A percentile compares a stretch with the other conserved stretches of the same genome.
These are phyloP conservation scores for Apiospora rasikravindrae DNA, from an alignment of 2,329 filamentous ascomycete genomes.

Conservation along the genomic window DNA sequence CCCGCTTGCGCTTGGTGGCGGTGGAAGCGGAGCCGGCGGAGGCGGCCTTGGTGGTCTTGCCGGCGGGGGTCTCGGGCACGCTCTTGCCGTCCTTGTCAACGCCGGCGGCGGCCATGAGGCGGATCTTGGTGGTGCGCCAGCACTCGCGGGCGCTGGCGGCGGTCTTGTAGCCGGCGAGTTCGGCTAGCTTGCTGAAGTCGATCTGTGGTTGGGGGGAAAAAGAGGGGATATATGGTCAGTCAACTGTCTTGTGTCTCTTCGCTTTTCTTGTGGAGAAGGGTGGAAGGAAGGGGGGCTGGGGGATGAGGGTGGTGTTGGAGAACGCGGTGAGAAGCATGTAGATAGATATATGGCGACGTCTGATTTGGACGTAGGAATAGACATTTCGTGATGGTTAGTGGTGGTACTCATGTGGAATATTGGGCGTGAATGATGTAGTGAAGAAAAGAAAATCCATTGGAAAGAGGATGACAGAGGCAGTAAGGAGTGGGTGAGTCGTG, in stretches of 20 bases:
- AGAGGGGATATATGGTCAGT: not conserved
- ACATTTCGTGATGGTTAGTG: no score
- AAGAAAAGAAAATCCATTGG: no score
- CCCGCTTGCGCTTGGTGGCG: not conserved
- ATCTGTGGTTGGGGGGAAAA: not conserved
- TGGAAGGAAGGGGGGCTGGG: no score
- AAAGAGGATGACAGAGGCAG: not conserved
- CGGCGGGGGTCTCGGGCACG: not conserved
- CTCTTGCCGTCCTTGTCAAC: not conserved
- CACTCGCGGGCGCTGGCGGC: not conserved
- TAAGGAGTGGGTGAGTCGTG: not conserved
- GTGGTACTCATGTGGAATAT: no score
- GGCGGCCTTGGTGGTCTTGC: not conserved
- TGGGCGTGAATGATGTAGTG: no score
- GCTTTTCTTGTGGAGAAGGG: not conserved
- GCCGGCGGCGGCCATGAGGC: constrained; percentile 5
- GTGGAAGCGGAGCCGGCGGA: not conserved
- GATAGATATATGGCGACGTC: no score
- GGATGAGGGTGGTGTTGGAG: no score
- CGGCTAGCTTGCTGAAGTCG: constrained; percentile 9
- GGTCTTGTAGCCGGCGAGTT: not conserved
- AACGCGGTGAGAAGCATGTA: no score
- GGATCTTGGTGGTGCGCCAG: constrained; percentile 9
- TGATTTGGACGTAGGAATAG: no score
- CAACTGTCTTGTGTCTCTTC: not conserved